Conservation (phyloP, 345 rosid species). For the Populus deltoides region DNA sequence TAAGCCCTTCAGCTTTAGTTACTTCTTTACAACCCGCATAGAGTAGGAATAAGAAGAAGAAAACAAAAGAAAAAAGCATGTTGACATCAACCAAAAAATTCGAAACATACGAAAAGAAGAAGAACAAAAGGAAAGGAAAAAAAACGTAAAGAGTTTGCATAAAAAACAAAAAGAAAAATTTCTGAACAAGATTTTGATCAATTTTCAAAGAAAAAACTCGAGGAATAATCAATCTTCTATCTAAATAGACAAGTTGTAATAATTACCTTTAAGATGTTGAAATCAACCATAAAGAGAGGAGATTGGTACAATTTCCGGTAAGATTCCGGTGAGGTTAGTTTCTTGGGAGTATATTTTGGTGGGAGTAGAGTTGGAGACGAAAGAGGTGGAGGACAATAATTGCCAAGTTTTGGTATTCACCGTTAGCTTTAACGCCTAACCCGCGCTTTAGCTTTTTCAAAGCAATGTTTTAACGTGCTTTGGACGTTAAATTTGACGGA, state of each 20-base stretch:
- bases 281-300: background rate
- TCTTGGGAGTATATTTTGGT: background rate
- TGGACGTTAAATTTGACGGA: slow-evolving; percentile 25
- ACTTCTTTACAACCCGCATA: background rate
- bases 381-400: slow-evolving; percentile 26
- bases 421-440: slow-evolving; percentile 27
- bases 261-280: background rate
- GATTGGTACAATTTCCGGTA: background rate
- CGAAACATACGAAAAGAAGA: background rate
- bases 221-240: background rate
- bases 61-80: background rate
- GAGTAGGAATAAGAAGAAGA: background rate
- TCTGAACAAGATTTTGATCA: background rate
- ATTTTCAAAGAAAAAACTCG: background rate
- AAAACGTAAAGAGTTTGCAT: background rate
- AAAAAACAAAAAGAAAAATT: background rate
- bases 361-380: background rate
- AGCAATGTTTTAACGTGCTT: background rate
- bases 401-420: slow-evolving; percentile 7
- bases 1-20: background rate
- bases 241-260: background rate
- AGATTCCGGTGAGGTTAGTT: slow-evolving; percentile 4
- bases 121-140: too few relatives aligned
- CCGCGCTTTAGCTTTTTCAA: background rate
- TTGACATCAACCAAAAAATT: background rate